Evolutionary conservation across 495 filamentous ascomycete species (phyloP), one percentile per base, ranked within the genome.

Genomic region (Neurospora sp.): DNA sequence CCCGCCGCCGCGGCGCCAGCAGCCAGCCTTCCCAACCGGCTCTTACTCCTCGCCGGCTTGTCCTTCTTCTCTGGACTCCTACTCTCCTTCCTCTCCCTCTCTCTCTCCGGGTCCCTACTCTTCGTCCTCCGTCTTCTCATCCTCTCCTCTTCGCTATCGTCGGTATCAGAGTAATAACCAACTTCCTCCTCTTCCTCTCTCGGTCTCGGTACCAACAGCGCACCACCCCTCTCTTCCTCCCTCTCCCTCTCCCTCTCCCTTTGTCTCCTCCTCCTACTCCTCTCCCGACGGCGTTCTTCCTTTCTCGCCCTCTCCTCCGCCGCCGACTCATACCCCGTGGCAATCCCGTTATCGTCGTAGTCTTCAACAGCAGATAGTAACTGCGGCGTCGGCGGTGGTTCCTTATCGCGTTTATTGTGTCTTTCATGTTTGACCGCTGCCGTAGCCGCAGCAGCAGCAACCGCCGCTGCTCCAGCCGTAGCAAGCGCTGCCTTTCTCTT

Each of bases 1-100:
- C 88, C 90, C 35, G 92, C 90, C 39, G 88, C 91, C 38, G 91
- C 84, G 7, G 88, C 93, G 3, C 88, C 91, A 31, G 87, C 88
- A 66, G 91, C 90, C n/a, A 93, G 71, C 53, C 90, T 87, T 38
- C 89, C 86, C 46, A 90, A 85, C 71, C 86, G 86, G 70, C 91
- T 92, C 75, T 82, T 78, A 74, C 87, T 90, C 74, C 91, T 87
- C 6, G 53, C 53, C 14, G 53, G 27, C 14, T 35, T 42, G 14
- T 42, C 41, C 74, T 87, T 86, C 84, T 87, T 89, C 61, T 82
- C 74, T 80, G 81, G 53, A 66, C 53, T 66, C 1, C 53, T 66
- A 35, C 53, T 35, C 0, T 1, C 73, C 80, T 74, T 83, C 79
- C 69, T 81, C 76, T 59, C 82, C 2, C 69, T 53, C 11, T 81